Evolutionary conservation across 2,329 filamentous ascomycete genomes (phyloP), one percentile per base, ranked within the genome.

Genomic region (Botrytis sinoallii): DNA sequence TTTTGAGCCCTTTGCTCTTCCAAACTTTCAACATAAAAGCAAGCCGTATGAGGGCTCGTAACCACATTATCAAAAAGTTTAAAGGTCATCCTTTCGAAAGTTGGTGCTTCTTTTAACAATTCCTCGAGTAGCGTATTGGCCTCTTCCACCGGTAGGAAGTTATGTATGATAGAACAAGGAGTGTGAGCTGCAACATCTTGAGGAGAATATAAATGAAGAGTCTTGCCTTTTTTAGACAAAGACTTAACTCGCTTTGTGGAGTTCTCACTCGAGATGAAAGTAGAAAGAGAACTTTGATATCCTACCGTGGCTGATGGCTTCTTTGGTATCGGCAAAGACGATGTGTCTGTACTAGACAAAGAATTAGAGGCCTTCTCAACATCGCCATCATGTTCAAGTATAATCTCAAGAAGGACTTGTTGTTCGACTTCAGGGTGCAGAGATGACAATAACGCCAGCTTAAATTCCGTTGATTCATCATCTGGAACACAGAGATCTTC

Each of bases 41-140:
- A 90, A 32, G 91, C 90, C 0, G 94, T 95, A 81, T 98, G 95
- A 0, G 94, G 94, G 75, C 92, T 95, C 55, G 91, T 87, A 6
- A 98, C 95, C 0, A 95, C 89, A 75, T 91, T 92, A 73, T 97
- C 94, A 81, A 98, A 98, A 1, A 98, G 84, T 80, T 96, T 93
- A 80, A 98, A 97, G 0, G 89, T 90, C 38, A 89, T 88, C 76
- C 87, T 89, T 68, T 90, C 85, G 80, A 94, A 97, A 0, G 91
- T 88, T 35, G 88, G 84, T 1, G 92, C 87, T 82, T 98, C 94
- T 1, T 87, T 83, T 1, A 98, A 83, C 55, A 98, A 86, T 81
- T 98, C 95, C 46, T 83, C 81, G 0, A 98, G 85, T 20, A 99
- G 85, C 0, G 87, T 85, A 76, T 94, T 91, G 57, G 96, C 95